These are phyloP conservation scores for Kalanchoe fedtschenkoi DNA, from an alignment of 164 flowering plant genomes.

Conservation along the genomic window DNA sequence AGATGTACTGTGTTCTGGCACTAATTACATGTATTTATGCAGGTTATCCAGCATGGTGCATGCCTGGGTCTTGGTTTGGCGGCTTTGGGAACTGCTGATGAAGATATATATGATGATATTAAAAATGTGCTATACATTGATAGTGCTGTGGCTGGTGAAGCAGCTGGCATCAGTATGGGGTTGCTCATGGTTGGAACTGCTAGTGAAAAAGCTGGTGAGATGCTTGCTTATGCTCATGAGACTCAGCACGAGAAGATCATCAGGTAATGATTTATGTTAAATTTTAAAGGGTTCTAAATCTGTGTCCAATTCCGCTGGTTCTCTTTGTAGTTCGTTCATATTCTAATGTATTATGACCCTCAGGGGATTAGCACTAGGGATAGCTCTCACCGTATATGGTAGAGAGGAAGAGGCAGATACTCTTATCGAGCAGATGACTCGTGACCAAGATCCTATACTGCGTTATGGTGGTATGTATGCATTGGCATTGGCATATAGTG, in stretches of 20 bases:
- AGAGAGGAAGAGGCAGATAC: conserved; percentile 95
- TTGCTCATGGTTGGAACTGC: conserved; percentile 91
- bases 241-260: conserved; percentile 95
- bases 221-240: conserved; percentile 93
- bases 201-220: conserved; percentile 81
- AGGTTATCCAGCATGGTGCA: conserved; percentile 96
- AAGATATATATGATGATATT: conserved; percentile 75
- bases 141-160: conserved; percentile 97
- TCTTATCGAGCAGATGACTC: conserved; percentile 81
- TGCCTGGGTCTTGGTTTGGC: conserved; percentile 93
- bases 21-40: conserved; percentile 12
- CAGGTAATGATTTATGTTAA: conserved; percentile 28
- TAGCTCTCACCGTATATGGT: conserved; percentile 89
- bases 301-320: neutral
- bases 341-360: neutral
- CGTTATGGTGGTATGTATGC: conserved; percentile 98
- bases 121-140: conserved; percentile 76
- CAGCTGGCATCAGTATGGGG: conserved; percentile 95
- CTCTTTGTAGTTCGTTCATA: neutral
- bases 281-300: neutral
- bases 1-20: neutral
- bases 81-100: conserved; percentile 86
- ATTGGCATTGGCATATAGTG: conserved; percentile 78
- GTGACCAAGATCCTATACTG: conserved; percentile 89
- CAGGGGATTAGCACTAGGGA: conserved; percentile 83